Evolutionary conservation across 2,329 filamentous ascomycete species (phyloP), one percentile per base, ranked within the genome.

Genomic region (Xylariaceae sp.): DNA sequence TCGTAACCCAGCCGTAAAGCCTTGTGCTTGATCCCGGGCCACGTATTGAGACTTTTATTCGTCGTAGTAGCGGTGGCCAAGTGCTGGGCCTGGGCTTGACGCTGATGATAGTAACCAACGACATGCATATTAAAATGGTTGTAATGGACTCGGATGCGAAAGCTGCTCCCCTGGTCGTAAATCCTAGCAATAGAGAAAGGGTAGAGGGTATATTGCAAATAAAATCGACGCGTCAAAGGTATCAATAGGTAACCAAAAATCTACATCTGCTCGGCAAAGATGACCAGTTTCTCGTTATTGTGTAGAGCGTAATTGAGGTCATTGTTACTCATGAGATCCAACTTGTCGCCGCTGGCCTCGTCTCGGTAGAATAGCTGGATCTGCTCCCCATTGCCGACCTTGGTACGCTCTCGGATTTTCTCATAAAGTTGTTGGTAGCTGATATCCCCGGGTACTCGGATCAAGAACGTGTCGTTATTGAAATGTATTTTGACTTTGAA

Each of bases 401-500:
- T 91, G 61, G 95, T 80, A 44, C 94, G 82, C 64, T 96, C 90
- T 48, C 84, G 81, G 56, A 97, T 84, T 72, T 94, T 95, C 62
- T 91, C 86, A 64, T 87, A 86, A 6, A 99, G 79, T 58, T 90
- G 87, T 51, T 81, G 77, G 70, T 86, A 94, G 51, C 80, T 80
- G 64, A 95, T 90, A 52, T 95, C 88, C 1, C 81, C 80, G 0
- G 92, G 87, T 53, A 97, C 89, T 35, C 91, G 86, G 65, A 99
- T 91, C 44, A 94, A 88, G 62, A 96, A 92, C 54, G 95, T 83
- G 62, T 96, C 92, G 57, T 91, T 87, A 61, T 92, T 88, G 74
- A 90, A 96, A 74, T 89, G 94, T 51, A 96, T 87, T 74, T 97
- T 97, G 69, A 97, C 88, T 72, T 96, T 97, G 76, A 96, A 86